Evolutionary conservation across 1,139 yeast genomes (phyloP), one percentile per base, ranked within the genome.

Genomic region (Pichia norvegensis): DNA sequence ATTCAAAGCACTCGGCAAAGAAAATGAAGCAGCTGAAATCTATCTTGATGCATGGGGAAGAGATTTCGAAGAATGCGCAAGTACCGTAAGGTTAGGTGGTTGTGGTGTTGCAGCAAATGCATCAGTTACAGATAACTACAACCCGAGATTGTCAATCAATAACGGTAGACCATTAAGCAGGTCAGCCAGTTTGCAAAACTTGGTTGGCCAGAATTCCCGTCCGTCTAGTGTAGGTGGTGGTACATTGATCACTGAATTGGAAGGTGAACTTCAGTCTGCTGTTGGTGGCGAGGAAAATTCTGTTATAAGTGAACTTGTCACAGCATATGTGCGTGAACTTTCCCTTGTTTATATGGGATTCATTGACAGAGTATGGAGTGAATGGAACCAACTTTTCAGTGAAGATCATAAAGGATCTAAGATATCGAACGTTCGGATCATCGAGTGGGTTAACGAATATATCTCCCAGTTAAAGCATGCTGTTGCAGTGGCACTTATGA

Each of bases 321-420:
- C 47, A 4, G 44, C 54, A 7, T 51, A 51, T 42, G 46, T 50
- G 2, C 45, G 52, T 40, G 54, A 51, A 41, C 27, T 51, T 2
- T 49, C 51, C 13, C 39, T 51, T 13, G 49, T 51, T 20, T 49
- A 51, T 35, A 46, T 50, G 45, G 53, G 54, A 2, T 48, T 44
- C 22, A 40, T 49, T 9, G 37, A 42, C 2, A 46, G 45, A 19
- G 45, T 45, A 7, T 51, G 54, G 52, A 42, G 44, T 25, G 52
- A 51, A 33, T 51, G 51, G 47, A 46, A 45, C 39, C 33, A 40
- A 23, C 39, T 44, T 9, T 48, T 48, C 21, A 13, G 11, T 23
- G 39, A 2, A 23, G 22, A 29, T 5, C 20, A 16, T 1, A 35
- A 39, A 13, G 9, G 25, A 22, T 22, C 19, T 13, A 29, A 22